Evolutionary conservation across 2,329 filamentous ascomycete genomes (phyloP).

Genomic region (Penicillium psychrosexuale): DNA sequence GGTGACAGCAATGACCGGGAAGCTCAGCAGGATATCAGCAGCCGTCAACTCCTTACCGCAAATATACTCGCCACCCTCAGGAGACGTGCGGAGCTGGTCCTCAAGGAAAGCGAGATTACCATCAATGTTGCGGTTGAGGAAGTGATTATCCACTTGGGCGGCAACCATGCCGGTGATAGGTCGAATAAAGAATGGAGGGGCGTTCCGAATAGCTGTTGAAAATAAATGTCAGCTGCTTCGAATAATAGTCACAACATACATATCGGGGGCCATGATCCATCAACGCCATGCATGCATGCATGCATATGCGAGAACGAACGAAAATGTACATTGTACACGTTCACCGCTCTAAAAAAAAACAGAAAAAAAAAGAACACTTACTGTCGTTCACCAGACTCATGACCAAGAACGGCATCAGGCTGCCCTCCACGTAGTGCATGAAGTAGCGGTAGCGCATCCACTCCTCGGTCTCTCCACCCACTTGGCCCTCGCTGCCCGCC

Average conservation of each 20-base stretch:
- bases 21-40: conserved; percentile 49
- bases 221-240: background rate
- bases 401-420: conserved; percentile 69
- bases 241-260: background rate
- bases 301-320: too few species aligned
- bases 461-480: conserved; percentile 58
- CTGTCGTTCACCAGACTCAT: conserved; percentile 60
- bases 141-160: conserved; percentile 40
- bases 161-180: conserved; percentile 59
- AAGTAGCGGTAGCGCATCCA: conserved; percentile 64
- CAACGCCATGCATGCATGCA: background rate
- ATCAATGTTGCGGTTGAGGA: conserved; percentile 41
- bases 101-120: conserved; percentile 47
- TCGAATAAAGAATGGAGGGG: conserved; percentile 64
- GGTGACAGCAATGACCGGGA: conserved; percentile 43
- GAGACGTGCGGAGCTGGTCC: conserved; percentile 43
- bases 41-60: conserved; percentile 46
- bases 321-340: background rate
- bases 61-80: conserved; percentile 38
- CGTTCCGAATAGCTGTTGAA: conserved; percentile 18
- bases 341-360: background rate
- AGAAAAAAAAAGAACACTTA: conserved; percentile 33
- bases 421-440: conserved; percentile 84
- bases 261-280: background rate
- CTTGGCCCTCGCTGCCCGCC: conserved; percentile 52